Evolutionary conservation across 805 yeast genomes (phyloP).

Genomic region (Wickerhamiella parazyma): DNA sequence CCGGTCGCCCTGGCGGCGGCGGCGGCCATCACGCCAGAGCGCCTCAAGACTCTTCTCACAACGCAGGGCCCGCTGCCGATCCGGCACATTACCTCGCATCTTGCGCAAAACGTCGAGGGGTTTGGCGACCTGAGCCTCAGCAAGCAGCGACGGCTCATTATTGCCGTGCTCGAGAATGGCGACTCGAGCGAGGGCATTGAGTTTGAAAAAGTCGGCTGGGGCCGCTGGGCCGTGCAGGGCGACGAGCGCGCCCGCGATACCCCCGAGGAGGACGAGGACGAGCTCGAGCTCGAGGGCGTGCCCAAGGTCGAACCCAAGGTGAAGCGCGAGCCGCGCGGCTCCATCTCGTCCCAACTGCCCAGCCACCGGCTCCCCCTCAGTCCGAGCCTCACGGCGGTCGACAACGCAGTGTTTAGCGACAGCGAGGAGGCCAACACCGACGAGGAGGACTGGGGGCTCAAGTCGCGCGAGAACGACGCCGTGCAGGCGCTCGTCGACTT

Average conservation of each 20-base stretch:
- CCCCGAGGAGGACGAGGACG: conserved; percentile 54
- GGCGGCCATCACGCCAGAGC: conserved; percentile 64
- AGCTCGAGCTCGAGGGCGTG: conserved; percentile 5
- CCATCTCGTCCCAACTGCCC: conserved; percentile 19
- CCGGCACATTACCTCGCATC: conserved; percentile 71
- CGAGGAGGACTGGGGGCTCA: conserved; percentile 95
- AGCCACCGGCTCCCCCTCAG: conserved; percentile 25
- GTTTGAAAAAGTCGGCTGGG: conserved; percentile 95
- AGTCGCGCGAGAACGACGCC: conserved; percentile 47
- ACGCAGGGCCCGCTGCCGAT: conserved; percentile 81
- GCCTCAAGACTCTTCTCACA: conserved; percentile 53
- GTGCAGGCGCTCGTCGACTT: conserved; percentile 54
- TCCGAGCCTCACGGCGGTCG: conserved; percentile 23
- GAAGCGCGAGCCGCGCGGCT: conserved; percentile 15
- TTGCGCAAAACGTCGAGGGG: conserved; percentile 60
- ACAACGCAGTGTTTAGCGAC: conserved; percentile 16
- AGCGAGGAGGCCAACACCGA: conserved; percentile 51
- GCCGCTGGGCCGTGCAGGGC: conserved; percentile 80
- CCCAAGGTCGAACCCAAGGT: background rate
- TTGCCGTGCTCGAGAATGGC: conserved; percentile 73
- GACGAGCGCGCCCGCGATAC: conserved; percentile 32
- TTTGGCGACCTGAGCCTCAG: conserved; percentile 71
- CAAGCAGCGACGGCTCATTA: conserved; percentile 79
- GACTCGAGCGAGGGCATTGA: conserved; percentile 41
- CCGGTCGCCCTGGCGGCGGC: conserved; percentile 87